Base-by-base conservation (phyloP, 2,329 filamentous ascomycete species). In the Trichoderma sp. region DNA sequence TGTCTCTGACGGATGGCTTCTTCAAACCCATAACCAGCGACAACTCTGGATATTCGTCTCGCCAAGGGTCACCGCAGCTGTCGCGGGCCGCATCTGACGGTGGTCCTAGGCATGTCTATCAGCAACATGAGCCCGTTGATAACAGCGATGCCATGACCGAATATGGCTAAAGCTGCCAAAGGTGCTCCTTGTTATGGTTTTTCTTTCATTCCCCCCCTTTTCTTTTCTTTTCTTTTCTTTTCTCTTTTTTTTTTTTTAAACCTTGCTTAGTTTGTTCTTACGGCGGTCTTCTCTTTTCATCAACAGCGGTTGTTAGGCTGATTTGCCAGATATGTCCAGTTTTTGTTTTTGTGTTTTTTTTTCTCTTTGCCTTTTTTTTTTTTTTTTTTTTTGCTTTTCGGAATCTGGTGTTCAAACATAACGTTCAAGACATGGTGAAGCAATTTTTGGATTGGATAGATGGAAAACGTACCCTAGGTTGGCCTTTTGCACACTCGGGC, bases 81-180 rank as follows among this genome's bases (percentile, higher is more conserved):
- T 77, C 76, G 61, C 72, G 75, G 56, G 74, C 76, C 15, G 72
- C 73, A 15, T 77, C 73, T 29, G 75, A 77, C 48, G 72, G 72
- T 15, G 42, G 37, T 32, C 53, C 52, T 2, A 54, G 65, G 37
- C 53, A 59, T 12, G 37, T 42, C 42, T 56, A 37, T 25, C 65
- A 64, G 15, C 48, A 52, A 15, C 52, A 19, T 27, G 42, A 59
- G 19, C 48, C 35, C 9, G 37, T 67, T 34, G 68, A 69, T 15
- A 70, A 68, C 45, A 69, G 69, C 35, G 69, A 70, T 25, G 65
- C 68, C 13, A 58, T 71, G 50, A 71, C 71, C 3, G 64, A 69
- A 22, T 54, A 66, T 15, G 67, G 67, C 15, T 67, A 65, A 45
- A 22, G 29, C 53, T 52, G 19, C 13, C 15, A 27, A 25, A 39